Evolutionary conservation across 2,329 filamentous ascomycete genomes (phyloP).

Genomic region (Alternaria triticina): DNA sequence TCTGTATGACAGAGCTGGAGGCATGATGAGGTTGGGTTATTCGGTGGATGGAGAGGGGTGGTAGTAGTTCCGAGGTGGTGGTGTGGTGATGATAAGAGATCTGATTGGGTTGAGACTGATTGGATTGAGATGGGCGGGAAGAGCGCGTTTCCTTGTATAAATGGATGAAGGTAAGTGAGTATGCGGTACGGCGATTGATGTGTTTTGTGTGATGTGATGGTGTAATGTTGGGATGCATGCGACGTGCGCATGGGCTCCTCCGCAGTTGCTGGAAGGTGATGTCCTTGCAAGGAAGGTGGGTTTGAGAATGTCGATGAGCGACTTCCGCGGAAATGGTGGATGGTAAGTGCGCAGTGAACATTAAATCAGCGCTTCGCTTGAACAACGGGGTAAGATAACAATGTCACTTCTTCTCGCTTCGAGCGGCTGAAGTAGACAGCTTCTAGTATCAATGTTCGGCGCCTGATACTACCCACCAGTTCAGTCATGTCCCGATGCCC

Average conservation of each 20-base stretch:
- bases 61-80: not conserved
- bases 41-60: not conserved
- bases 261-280: not conserved
- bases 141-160: not conserved
- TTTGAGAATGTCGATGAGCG: not conserved
- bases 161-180: not conserved
- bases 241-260: fast-evolving
- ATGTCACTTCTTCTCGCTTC: not conserved
- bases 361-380: not conserved
- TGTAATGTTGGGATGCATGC: not conserved
- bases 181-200: not conserved
- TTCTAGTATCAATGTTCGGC: not conserved
- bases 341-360: not conserved
- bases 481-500: too few species aligned
- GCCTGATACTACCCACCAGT: not conserved
- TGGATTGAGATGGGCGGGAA: not conserved
- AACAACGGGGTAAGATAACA: not conserved
- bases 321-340: not conserved
- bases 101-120: not conserved
- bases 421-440: not conserved
- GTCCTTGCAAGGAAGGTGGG: not conserved
- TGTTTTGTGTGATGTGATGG: not conserved
- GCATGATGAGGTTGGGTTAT: not conserved
- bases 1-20: not conserved
- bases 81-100: not conserved